These are phyloP conservation scores for Candida pseudoviswanathii DNA, from an alignment of 1,139 yeast species.

Conservation along the genomic window DNA sequence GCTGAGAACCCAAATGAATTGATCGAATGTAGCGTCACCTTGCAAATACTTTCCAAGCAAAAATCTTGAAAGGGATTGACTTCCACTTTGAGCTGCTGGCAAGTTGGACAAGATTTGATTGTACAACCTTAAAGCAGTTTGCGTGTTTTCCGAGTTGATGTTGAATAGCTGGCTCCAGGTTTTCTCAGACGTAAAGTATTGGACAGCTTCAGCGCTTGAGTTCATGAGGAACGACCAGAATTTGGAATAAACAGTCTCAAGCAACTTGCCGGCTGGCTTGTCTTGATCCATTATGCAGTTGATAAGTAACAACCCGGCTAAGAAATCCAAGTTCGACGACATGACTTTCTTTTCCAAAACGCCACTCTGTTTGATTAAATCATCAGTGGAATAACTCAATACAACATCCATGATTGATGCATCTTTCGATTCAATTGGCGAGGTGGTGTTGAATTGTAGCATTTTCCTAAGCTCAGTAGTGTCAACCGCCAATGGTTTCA, in stretches of 20 bases:
- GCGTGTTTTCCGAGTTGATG: conserved; percentile 1
- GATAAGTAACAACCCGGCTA: conserved; percentile 45
- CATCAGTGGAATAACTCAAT: conserved; percentile 19
- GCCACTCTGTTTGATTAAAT: conserved; percentile 17
- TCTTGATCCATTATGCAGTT: conserved; percentile 25
- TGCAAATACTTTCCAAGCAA: conserved; percentile 6
- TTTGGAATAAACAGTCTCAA: conserved; percentile 29
- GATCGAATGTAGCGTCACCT: conserved; percentile 1
- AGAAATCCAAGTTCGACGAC: conserved; percentile 47
- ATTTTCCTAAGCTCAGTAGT: conserved; percentile 6
- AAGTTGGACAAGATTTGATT: conserved; percentile 14
- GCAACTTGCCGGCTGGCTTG: conserved; percentile 10
- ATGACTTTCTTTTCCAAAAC: conserved; percentile 35
- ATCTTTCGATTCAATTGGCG: conserved; percentile 9
- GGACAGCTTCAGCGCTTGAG: conserved; percentile 11
- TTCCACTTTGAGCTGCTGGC: conserved; percentile 4
- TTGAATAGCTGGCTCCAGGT: conserved; percentile 19
- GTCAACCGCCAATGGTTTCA: conserved; percentile 13
- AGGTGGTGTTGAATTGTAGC: conserved; percentile 2
- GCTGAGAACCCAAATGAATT: conserved; percentile 20
- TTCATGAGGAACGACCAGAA: conserved; percentile 44
- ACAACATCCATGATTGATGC: conserved; percentile 18
- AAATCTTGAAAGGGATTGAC: conserved; percentile 6
- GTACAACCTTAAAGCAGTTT: conserved; percentile 10
- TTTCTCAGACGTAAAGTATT: conserved; percentile 21